These are phyloP conservation scores for Terfezia claveryi DNA, from an alignment of 495 filamentous ascomycete species.

Conservation along the genomic window DNA sequence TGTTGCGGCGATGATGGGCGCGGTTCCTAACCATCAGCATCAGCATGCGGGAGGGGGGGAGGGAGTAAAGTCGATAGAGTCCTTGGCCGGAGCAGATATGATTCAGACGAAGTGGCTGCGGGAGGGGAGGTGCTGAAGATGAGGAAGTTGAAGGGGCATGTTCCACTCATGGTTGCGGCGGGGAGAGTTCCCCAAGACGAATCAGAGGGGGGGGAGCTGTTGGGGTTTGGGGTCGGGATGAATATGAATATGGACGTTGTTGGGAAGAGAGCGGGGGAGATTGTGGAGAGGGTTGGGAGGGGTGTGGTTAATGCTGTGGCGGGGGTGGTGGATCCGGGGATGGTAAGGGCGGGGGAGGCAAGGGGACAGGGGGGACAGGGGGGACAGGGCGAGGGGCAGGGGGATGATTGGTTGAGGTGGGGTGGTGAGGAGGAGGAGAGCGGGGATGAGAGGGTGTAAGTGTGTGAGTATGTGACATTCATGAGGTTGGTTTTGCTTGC, in stretches of 20 bases:
- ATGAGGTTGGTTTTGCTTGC: not conserved
- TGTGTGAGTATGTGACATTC: not conserved
- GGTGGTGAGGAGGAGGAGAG: slow-evolving; percentile 11
- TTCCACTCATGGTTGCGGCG: not conserved
- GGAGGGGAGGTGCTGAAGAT: not conserved
- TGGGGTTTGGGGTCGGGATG: not conserved
- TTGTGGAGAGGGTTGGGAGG: slow-evolving; percentile 14
- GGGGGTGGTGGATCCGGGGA: slow-evolving; percentile 15
- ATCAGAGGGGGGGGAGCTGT: not conserved
- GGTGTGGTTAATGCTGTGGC: slow-evolving; percentile 27
- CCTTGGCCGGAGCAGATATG: not conserved
- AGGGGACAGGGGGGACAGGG: slow-evolving; percentile 5
- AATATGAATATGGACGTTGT: not conserved
- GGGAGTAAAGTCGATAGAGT: not conserved
- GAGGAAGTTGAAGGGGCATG: not conserved
- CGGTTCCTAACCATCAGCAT: not conserved
- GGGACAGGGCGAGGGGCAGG: slow-evolving; percentile 12
- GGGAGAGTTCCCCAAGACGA: not conserved
- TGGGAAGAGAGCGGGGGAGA: not conserved
- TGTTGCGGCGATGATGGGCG: not conserved
- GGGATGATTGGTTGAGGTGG: slow-evolving; percentile 8
- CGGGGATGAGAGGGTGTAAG: not conserved
- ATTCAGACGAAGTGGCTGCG: not conserved
- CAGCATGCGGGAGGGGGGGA: not conserved
- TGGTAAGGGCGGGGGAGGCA: slow-evolving; percentile 15